A percentile compares a stretch with the other conserved stretches of the same genome.
Evolutionary conservation across 495 filamentous ascomycete species (phyloP).

Genomic region (Echria macrotheca): DNA sequence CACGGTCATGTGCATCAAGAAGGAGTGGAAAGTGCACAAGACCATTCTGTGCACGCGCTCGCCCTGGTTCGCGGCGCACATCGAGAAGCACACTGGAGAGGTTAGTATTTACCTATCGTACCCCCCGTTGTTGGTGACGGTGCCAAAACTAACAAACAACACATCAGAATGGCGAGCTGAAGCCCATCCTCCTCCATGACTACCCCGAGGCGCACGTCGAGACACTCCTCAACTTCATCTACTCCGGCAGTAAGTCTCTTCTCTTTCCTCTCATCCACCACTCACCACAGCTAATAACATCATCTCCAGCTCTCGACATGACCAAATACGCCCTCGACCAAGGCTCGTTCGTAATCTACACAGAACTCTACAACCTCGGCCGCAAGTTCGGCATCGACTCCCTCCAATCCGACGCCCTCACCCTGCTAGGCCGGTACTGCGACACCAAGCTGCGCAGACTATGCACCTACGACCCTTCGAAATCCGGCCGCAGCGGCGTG

Average conservation of each 20-base stretch:
- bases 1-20: conserved; percentile 5
- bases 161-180: neutral
- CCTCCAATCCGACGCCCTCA: conserved; percentile 13
- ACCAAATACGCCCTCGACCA: neutral
- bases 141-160: too few species aligned
- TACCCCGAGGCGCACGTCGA: neutral
- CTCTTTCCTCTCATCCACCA: neutral
- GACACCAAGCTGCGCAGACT: conserved; percentile 14
- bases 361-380: conserved; percentile 16
- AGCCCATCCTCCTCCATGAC: neutral
- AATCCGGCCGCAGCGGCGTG: conserved; percentile 9
- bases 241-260: neutral
- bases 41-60: conserved; percentile 12
- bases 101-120: neutral
- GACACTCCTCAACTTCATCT: neutral
- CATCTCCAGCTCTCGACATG: conserved; percentile 9
- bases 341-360: conserved; percentile 6
- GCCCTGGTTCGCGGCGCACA: conserved; percentile 13
- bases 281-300: neutral
- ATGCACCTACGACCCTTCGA: conserved; percentile 7
- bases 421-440: conserved; percentile 11
- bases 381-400: neutral
- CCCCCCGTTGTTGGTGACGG: neutral
- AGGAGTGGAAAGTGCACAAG: conserved; percentile 19
- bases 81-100: neutral